phyloP scores from a whole-genome alignment of 2,329 filamentous ascomycete species.

The Parastagonospora nodorum region DNA sequence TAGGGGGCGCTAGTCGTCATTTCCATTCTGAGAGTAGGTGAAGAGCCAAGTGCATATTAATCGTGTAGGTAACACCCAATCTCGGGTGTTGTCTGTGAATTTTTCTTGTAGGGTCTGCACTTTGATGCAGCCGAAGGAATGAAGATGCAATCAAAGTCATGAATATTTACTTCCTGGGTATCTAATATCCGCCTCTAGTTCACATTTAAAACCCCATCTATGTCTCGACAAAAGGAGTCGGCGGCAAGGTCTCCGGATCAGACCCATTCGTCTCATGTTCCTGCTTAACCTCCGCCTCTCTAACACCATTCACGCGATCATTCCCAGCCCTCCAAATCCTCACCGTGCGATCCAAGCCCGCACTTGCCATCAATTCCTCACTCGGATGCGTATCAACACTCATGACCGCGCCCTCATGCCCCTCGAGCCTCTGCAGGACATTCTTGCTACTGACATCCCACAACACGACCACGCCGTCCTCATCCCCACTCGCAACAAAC shows the following conservation, averaged over 20 bases:
- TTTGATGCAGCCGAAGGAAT: too few relatives aligned
- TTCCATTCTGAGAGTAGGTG: too few relatives aligned
- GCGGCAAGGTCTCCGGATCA: constrained; percentile 24
- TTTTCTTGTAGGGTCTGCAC: too few relatives aligned
- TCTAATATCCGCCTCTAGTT: too few relatives aligned
- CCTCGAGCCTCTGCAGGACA: constrained; percentile 69
- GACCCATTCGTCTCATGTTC: constrained; percentile 17
- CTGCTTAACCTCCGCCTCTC: neutral
- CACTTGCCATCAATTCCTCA: constrained; percentile 63
- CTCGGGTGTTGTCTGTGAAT: too few relatives aligned
- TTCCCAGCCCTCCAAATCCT: constrained; percentile 57
- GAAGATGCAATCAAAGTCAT: too few relatives aligned
- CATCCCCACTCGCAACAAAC: constrained; percentile 83
- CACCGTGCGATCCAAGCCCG: constrained; percentile 66
- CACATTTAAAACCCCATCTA: neutral
- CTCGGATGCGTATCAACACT: constrained; percentile 64
- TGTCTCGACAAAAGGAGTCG: constrained; percentile 22
- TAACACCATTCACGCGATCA: neutral
- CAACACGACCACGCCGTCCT: constrained; percentile 81
- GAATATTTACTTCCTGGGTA: too few relatives aligned
- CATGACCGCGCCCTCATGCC: constrained; percentile 63
- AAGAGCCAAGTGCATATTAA: too few relatives aligned
- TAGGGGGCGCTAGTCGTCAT: too few relatives aligned
- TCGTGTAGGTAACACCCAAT: too few relatives aligned
- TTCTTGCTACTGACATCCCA: constrained; percentile 92